A percentile compares a stretch with the other conserved stretches of the same genome.
phyloP scores from a whole-genome alignment of 2,329 filamentous ascomycete species.

The Fusarium liriodendri region DNA sequence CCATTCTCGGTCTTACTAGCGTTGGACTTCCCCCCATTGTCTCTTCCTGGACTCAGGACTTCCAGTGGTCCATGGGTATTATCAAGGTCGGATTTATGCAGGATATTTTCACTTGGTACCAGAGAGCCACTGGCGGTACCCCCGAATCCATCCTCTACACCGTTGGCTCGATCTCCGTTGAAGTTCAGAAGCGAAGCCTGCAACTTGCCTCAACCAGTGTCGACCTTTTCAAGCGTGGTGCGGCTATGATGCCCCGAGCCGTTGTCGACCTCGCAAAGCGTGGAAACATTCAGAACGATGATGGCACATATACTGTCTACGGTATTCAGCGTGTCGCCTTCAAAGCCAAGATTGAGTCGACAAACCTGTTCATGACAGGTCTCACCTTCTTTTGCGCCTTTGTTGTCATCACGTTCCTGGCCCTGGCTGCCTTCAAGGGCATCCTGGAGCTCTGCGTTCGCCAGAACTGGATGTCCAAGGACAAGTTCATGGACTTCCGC shows the following conservation, averaged over 20 bases:
- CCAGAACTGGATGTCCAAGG: constrained; percentile 80
- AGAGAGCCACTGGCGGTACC: constrained; percentile 89
- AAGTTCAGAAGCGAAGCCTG: constrained; percentile 75
- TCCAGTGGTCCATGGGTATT: constrained; percentile 98
- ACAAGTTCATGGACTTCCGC: constrained; percentile 93
- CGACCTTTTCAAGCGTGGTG: constrained; percentile 65
- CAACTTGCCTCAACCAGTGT: constrained; percentile 52
- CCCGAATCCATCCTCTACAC: constrained; percentile 83
- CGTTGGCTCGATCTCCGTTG: constrained; percentile 80
- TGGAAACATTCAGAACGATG: constrained; percentile 63
- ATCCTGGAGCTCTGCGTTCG: constrained; percentile 81
- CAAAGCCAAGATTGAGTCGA: constrained; percentile 83
- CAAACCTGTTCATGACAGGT: constrained; percentile 94
- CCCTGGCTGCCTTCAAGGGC: constrained; percentile 83
- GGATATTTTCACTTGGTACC: constrained; percentile 92
- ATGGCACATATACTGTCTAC: constrained; percentile 72
- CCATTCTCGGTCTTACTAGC: constrained; percentile 86
- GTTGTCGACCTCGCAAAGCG: constrained; percentile 62
- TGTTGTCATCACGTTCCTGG: constrained; percentile 77
- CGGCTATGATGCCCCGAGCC: constrained; percentile 61
- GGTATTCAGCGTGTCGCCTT: constrained; percentile 94
- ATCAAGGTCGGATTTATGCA: constrained; percentile 91
- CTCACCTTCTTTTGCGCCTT: constrained; percentile 90
- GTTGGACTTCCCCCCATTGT: constrained; percentile 89
- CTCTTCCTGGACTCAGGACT: constrained; percentile 94